Evolutionary conservation across 306 rosid genomes (phyloP).

Genomic region (Medicago lupulina): DNA sequence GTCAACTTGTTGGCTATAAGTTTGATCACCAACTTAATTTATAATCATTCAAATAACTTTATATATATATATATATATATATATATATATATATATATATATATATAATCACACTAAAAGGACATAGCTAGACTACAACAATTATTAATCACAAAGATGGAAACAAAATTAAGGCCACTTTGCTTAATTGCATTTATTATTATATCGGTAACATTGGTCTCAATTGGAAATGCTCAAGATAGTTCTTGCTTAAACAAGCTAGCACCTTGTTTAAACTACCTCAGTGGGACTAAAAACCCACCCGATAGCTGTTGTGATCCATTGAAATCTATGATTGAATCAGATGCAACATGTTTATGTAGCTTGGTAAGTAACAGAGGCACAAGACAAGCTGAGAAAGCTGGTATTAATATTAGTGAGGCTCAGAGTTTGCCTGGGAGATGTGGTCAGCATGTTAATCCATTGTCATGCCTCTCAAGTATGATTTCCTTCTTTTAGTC

Average conservation of each 20-base stretch:
- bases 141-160: slow-evolving; percentile 9
- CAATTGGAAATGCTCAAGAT: slow-evolving; percentile 42
- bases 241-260: slow-evolving; percentile 53
- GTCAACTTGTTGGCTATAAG: slow-evolving; percentile 28
- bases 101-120: neutral
- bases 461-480: slow-evolving; percentile 57
- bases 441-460: slow-evolving; percentile 65
- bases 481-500: neutral
- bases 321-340: slow-evolving; percentile 55
- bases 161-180: slow-evolving; percentile 14
- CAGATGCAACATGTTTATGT: slow-evolving; percentile 59
- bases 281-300: slow-evolving; percentile 60
- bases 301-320: slow-evolving; percentile 66
- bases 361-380: slow-evolving; percentile 60
- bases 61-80: slow-evolving; percentile 11
- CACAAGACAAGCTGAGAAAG: slow-evolving; percentile 55
- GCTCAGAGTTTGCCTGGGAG: slow-evolving; percentile 59
- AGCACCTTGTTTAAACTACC: slow-evolving; percentile 60
- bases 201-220: neutral
- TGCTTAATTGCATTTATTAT: slow-evolving; percentile 27
- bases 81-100: slow-evolving; percentile 12
- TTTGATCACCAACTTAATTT: slow-evolving; percentile 46
- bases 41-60: slow-evolving; percentile 12
- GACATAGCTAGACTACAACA: neutral
- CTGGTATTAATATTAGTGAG: slow-evolving; percentile 58